These are phyloP conservation scores for Colletotrichum sp. DNA, from an alignment of 2,329 filamentous ascomycete species.

Conservation along the genomic window DNA sequence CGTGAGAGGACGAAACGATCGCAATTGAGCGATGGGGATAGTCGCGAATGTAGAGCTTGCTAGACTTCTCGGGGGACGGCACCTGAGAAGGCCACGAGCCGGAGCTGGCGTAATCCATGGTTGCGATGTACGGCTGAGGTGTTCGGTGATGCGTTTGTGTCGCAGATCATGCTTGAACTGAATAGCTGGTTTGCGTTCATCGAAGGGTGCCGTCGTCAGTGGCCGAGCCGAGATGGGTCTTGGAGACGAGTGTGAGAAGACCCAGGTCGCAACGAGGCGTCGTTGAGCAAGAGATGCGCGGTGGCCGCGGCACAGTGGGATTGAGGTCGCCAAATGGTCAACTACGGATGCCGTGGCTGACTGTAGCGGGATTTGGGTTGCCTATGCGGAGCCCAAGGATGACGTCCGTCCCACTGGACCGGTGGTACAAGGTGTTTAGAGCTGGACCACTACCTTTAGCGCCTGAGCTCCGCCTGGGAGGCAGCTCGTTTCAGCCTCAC, in stretches of 20 bases:
- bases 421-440: background rate
- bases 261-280: background rate
- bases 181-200: background rate
- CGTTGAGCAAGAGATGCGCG: background rate
- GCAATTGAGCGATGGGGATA: slow-evolving; percentile 87
- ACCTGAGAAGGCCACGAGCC: slow-evolving; percentile 51
- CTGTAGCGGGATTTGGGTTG: slow-evolving; percentile 11
- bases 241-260: background rate
- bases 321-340: background rate
- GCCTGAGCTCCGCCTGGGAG: background rate
- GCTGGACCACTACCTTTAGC: slow-evolving; percentile 10
- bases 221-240: background rate
- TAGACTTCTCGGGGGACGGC: slow-evolving; percentile 63
- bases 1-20: slow-evolving; percentile 79
- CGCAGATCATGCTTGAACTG: slow-evolving; percentile 9
- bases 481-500: slow-evolving; percentile 16
- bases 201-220: background rate
- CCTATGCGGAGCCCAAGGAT: slow-evolving; percentile 11
- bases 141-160: background rate
- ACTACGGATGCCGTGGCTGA: slow-evolving; percentile 7
- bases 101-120: slow-evolving; percentile 54
- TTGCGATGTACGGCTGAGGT: background rate
- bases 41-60: slow-evolving; percentile 85
- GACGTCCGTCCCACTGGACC: slow-evolving; percentile 15
- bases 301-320: background rate